Percentiles rank a stretch among this genome's conserved stretches.
phyloP scores from a whole-genome alignment of 23 red algal genomes.

The Agarophyton chilense region DNA sequence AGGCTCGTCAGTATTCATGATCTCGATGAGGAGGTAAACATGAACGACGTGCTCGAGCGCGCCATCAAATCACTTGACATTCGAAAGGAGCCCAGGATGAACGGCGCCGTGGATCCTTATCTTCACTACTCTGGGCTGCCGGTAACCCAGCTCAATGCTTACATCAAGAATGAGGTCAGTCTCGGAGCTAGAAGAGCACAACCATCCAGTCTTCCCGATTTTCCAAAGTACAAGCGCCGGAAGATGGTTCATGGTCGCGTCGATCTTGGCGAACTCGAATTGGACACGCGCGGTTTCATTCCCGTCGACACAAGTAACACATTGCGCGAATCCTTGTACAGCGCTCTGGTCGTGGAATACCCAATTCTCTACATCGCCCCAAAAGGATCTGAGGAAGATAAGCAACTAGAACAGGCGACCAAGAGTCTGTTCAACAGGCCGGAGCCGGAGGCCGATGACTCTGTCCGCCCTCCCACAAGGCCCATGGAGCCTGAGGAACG shows the following conservation, averaged over 20 bases:
- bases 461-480: background rate
- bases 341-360: slow-evolving; percentile 38
- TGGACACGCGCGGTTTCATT: slow-evolving; percentile 46
- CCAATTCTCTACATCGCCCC: slow-evolving; percentile 46
- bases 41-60: slow-evolving; percentile 15
- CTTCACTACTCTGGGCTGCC: background rate
- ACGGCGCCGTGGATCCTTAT: slow-evolving; percentile 6
- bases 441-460: slow-evolving; percentile 41
- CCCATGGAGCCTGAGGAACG: background rate
- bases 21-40: slow-evolving; percentile 22
- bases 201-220: background rate
- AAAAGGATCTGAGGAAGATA: slow-evolving; percentile 23
- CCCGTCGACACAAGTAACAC: slow-evolving; percentile 16
- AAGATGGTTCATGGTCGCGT: background rate
- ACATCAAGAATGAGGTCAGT: slow-evolving; percentile 21
- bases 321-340: slow-evolving; percentile 27
- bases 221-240: slow-evolving; percentile 18
- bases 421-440: slow-evolving; percentile 56
- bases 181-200: background rate
- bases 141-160: background rate
- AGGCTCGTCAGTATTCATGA: slow-evolving; percentile 6
- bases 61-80: slow-evolving; percentile 3
- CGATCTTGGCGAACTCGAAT: background rate
- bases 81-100: slow-evolving; percentile 7
- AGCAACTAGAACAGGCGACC: slow-evolving; percentile 16